These are phyloP conservation scores for Papiliotrema nemorosa DNA, from an alignment of 1,284 basidiomycete genomes.

Conservation along the genomic window DNA sequence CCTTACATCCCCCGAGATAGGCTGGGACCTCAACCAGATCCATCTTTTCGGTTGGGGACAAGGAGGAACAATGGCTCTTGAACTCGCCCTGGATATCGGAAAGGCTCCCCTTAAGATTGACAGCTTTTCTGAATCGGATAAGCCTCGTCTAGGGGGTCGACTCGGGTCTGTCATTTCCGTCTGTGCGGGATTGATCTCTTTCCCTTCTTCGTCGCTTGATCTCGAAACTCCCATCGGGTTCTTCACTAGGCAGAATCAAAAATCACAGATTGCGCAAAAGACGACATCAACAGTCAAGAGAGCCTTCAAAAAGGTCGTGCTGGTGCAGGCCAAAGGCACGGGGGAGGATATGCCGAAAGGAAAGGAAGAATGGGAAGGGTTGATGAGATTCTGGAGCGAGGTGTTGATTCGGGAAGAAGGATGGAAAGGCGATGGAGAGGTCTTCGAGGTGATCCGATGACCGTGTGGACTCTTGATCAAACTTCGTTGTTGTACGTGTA, in stretches of 20 bases:
- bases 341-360: slow-evolving; percentile 68
- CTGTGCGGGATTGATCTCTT: slow-evolving; percentile 69
- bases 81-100: slow-evolving; percentile 55
- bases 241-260: slow-evolving; percentile 55
- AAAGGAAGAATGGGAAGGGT: slow-evolving; percentile 71
- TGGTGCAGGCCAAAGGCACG: slow-evolving; percentile 46
- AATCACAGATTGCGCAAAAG: slow-evolving; percentile 48
- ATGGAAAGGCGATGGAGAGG: slow-evolving; percentile 57
- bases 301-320: slow-evolving; percentile 56
- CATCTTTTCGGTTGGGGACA: slow-evolving; percentile 89
- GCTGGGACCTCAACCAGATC: slow-evolving; percentile 65
- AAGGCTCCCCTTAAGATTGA: slow-evolving; percentile 4
- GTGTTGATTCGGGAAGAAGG: slow-evolving; percentile 55
- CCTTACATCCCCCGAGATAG: slow-evolving; percentile 52
- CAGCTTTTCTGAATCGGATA: not conserved
- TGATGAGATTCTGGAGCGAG: slow-evolving; percentile 84
- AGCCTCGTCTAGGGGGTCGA: not conserved
- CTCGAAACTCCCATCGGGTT: slow-evolving; percentile 58
- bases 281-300: slow-evolving; percentile 56
- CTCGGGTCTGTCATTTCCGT: slow-evolving; percentile 64
- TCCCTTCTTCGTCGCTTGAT: slow-evolving; percentile 62
- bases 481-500: not conserved
- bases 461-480: not conserved
- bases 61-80: slow-evolving; percentile 74
- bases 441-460: slow-evolving; percentile 63